Base-by-base conservation (phyloP, 805 yeast species). In the Lipomyces oligophaga region DNA sequence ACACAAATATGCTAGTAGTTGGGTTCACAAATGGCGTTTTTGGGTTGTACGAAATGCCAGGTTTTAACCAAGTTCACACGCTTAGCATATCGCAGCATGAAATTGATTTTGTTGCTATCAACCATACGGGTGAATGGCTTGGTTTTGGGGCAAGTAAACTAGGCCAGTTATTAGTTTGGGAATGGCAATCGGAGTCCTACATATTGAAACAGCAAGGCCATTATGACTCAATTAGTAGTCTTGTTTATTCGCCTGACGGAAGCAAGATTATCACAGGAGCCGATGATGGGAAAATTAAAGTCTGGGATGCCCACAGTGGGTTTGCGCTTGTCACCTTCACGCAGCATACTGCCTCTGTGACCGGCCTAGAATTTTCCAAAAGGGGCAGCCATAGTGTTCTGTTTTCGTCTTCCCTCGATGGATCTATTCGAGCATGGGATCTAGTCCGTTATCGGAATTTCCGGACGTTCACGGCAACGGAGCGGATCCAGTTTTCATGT, bases 391-490 rank as follows among this genome's bases (percentile, higher is more conserved):
- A 34, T n/a, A 38, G 38, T 13, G 96, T 93, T 0, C 67, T 93
- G 60, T 93, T 93, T 60, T 83, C 96, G 2, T 77, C 95, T 1
- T 90, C 97, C 0, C 69, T 89, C 50, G 98, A 93, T 69, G 98
- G 98, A 49, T 93, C 98, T 0, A 88, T 93, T 7, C 76, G 97
- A 59, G 98, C 98, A 0, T 93, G 96, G 95, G 98, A 93, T 72
- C 71, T 93, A 53, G 76, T 89, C 30, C 75, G 98, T 59, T 93
- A 83, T 65, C 79, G 98, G 64, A 93, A 93, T 63, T 93, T 93
- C 72, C 76, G 97, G 58, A 87, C 96, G 0, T 89, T 90, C 63
- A 88, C 97, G 0, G 93, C 97, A 0, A 80, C 96, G 2, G 82
- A 81, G 55, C 75, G 97, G 59, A 72, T 89, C 22, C 96, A 88